phyloP scores from a whole-genome alignment of 352 stramenopile genomes.

The Phytophthora agathidicida region DNA sequence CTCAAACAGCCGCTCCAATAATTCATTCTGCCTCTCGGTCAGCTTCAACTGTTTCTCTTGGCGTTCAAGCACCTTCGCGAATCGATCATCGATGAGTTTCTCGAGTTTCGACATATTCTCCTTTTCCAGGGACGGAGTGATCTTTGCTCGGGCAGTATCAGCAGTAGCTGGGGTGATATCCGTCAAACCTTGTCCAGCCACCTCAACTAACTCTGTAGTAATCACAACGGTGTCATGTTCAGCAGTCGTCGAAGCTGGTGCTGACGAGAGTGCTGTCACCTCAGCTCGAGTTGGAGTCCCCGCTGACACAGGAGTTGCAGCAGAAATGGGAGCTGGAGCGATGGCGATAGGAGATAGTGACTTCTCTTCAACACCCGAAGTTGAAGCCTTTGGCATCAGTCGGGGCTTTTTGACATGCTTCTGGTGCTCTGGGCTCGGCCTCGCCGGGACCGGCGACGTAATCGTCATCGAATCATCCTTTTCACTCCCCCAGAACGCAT shows the following conservation, averaged over 20 bases:
- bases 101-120: constrained; percentile 6
- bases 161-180: constrained; percentile 5
- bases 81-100: constrained; percentile 21
- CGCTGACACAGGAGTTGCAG: not conserved
- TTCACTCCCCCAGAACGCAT: constrained; percentile 9
- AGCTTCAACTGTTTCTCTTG: constrained; percentile 24
- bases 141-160: constrained; percentile 1
- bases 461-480: not conserved
- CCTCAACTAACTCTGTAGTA: too few species aligned
- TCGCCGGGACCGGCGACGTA: constrained; percentile 1
- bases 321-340: not conserved
- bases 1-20: constrained; percentile 12
- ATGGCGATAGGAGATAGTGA: not conserved
- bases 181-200: constrained; percentile 11
- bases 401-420: constrained; percentile 8
- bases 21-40: constrained; percentile 17
- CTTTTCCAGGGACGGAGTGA: not conserved
- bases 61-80: constrained; percentile 15
- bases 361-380: not conserved
- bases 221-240: not conserved
- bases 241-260: not conserved
- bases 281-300: not conserved
- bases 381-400: not conserved
- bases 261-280: not conserved
- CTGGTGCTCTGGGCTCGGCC: constrained; percentile 2